Conservation (phyloP, 352 stramenopile species). For the Phytophthora tentaculata region DNA sequence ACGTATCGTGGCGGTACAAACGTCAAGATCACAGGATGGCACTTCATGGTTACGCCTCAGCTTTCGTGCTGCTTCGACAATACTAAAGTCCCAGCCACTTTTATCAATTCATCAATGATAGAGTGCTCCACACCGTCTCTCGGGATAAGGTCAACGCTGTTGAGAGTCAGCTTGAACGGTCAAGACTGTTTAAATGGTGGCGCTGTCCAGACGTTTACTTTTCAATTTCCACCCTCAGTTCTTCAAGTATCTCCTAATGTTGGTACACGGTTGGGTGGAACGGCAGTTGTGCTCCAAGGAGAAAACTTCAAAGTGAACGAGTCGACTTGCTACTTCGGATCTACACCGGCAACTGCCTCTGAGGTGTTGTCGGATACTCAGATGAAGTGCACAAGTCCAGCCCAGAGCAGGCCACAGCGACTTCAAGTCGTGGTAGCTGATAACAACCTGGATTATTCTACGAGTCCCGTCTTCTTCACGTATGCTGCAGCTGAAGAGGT, state of each 20-base stretch:
- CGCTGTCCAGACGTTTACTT: constrained; percentile 43
- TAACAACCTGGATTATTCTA: constrained; percentile 72
- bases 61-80: constrained; percentile 77
- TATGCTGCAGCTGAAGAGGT: constrained; percentile 58
- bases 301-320: constrained; percentile 48
- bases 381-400: constrained; percentile 57
- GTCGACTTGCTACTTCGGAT: constrained; percentile 50
- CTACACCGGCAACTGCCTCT: constrained; percentile 13
- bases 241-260: constrained; percentile 35
- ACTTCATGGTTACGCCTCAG: constrained; percentile 56
- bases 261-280: constrained; percentile 63
- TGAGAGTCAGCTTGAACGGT: constrained; percentile 69
- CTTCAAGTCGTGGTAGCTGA: constrained; percentile 59
- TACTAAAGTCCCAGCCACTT: constrained; percentile 53
- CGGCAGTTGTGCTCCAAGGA: constrained; percentile 45
- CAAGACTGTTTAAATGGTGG: constrained; percentile 57
- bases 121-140: constrained; percentile 57
- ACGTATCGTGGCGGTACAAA: constrained; percentile 48
- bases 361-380: constrained; percentile 36
- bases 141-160: constrained; percentile 16
- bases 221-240: constrained; percentile 43
- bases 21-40: constrained; percentile 49
- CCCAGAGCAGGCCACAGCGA: constrained; percentile 19
- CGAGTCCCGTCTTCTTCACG: constrained; percentile 41
- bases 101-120: constrained; percentile 68